Conservation (phyloP, 148 eudicot genomes). For the Heliamphora exappendiculata region DNA sequence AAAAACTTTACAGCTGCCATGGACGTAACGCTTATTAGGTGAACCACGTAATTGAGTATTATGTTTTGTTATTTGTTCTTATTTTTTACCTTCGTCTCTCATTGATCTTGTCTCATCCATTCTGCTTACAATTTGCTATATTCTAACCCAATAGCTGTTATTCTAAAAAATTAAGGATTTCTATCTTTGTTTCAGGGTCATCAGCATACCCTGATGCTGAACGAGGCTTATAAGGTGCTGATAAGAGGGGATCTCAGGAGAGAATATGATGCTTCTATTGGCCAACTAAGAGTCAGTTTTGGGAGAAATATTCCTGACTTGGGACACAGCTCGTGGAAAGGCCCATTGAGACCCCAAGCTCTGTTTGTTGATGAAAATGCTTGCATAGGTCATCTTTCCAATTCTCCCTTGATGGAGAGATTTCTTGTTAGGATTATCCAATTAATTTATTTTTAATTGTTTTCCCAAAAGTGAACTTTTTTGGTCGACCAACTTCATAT, state of each 20-base stretch:
- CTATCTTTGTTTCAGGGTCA: constrained; percentile 40
- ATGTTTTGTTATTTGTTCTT: too few relatives aligned
- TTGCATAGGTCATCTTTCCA: constrained; percentile 38
- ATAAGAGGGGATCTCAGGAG: constrained; percentile 38
- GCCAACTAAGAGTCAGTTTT: constrained; percentile 11
- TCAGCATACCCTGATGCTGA: constrained; percentile 37
- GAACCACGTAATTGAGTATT: too few relatives aligned
- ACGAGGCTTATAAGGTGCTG: constrained; percentile 46
- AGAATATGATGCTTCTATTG: constrained; percentile 48
- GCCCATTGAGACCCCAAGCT: constrained; percentile 43
- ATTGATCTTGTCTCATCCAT: too few relatives aligned
- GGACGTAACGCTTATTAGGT: too few relatives aligned
- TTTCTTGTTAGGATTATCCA: not conserved
- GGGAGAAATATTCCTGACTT: constrained; percentile 16
- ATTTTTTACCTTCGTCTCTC: too few relatives aligned
- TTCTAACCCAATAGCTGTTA: too few relatives aligned
- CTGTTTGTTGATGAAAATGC: constrained; percentile 56
- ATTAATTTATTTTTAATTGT: too few relatives aligned
- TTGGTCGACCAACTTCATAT: too few relatives aligned
- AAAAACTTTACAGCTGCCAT: too few relatives aligned
- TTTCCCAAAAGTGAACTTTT: not conserved
- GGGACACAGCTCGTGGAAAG: constrained; percentile 45
- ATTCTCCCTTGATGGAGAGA: not conserved
- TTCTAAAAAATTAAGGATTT: not conserved
- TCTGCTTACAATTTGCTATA: too few relatives aligned